Base-by-base conservation (phyloP, 2,329 filamentous ascomycete genomes). In the Fusarium dlaminii region DNA sequence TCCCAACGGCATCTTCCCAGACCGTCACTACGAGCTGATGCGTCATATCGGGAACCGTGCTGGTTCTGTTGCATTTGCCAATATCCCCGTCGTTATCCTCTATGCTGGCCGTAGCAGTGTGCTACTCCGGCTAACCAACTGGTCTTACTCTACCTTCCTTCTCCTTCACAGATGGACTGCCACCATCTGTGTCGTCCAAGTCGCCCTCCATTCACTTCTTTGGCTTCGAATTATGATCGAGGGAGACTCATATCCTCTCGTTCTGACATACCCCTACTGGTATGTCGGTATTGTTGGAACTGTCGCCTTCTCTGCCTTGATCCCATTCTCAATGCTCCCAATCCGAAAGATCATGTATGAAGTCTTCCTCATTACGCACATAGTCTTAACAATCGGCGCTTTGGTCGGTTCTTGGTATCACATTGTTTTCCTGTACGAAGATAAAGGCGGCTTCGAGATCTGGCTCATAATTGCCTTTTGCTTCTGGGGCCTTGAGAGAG, bases 161-260 rank as follows among this genome's bases (percentile, higher is more conserved):
- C 75, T 88, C 0, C 79, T 88, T 1, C 87, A 89, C 68, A 81
- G 86, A 17, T 88, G 85, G 85, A 78, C 86, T 3, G 87, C 86
- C 2, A 78, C 82, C 29, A 79, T 89, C 13, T 83, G 81, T 32
- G 82, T 83, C 3, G 49, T 88, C 0, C 82, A 90, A 52, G 85
- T 83, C 2, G 75, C 84, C 14, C 51, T 89, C 0, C 88, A 90
- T 77, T 84, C 83, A 2, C 77, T 85, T n/a, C 75, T 86, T 22
- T 82, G 80, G 40, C 79, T 87, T 1, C 72, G 79, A 7, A 69
- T 81, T 1, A 82, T 84, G 68, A 70, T 80, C 10, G 74, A 75
- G 11, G 51, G 43, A 6, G 77, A 77, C 2, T 77, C 69, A 2
- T 82, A 84, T 57, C 60, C 69, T 5, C 49, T 58, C 12, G 79